A percentile compares a stretch with the other conserved stretches of the same genome.
phyloP scores from a whole-genome alignment of 176 grass and related monocot genomes.

The Zoysia pacifica region DNA sequence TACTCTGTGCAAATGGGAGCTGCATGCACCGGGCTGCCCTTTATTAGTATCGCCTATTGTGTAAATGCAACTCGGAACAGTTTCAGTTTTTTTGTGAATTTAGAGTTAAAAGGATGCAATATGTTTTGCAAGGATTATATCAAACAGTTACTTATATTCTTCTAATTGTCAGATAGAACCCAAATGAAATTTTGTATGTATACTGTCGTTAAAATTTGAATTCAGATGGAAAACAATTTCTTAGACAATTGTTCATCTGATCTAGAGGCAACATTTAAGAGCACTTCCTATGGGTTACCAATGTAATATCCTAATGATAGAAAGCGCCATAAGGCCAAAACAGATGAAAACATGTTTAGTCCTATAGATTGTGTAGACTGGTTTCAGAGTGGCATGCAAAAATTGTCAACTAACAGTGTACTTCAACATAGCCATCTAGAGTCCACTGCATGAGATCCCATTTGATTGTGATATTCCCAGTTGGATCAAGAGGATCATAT shows the following conservation, averaged over 20 bases:
- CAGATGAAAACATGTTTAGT: neutral
- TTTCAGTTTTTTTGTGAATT: neutral
- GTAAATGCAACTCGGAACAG: neutral
- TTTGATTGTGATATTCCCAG: slow-evolving; percentile 81
- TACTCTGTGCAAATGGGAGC: too few species aligned
- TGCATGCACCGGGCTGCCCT: too few species aligned
- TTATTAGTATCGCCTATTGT: neutral
- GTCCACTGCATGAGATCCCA: slow-evolving; percentile 86
- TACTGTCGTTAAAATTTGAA: neutral
- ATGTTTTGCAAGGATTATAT: neutral
- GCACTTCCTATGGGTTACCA: neutral
- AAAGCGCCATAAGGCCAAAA: neutral
- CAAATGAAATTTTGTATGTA: neutral
- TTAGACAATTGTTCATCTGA: neutral
- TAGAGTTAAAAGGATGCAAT: neutral
- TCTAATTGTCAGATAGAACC: neutral
- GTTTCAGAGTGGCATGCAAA: neutral
- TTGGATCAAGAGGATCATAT: slow-evolving; percentile 79
- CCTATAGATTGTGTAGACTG: too few species aligned
- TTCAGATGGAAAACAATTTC: slow-evolving; percentile 6
- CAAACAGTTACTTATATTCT: neutral
- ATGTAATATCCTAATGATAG: neutral
- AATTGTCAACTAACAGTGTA: slow-evolving; percentile 9
- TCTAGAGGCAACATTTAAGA: neutral
- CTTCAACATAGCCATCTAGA: slow-evolving; percentile 84